Evolutionary conservation across 768 basidiomycete genomes (phyloP).

Genomic region (Lactarius akahatsu): DNA sequence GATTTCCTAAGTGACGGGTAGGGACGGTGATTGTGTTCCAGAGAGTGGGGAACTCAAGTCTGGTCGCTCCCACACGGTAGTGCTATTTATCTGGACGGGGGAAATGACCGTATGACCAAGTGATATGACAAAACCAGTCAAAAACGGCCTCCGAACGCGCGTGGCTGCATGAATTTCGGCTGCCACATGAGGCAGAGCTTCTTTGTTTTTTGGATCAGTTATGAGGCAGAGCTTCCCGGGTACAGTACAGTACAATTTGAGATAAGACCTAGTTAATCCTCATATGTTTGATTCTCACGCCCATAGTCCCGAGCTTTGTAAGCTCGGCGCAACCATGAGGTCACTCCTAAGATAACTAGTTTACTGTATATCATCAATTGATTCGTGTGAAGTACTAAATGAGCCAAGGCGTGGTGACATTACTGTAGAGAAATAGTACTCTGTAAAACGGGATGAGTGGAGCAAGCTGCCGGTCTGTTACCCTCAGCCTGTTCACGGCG

Average conservation of each 20-base stretch:
- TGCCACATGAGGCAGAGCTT: background rate
- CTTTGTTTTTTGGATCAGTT: no score
- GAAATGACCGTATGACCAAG: constrained; percentile 3
- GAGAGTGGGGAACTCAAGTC: background rate
- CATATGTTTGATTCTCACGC: no score
- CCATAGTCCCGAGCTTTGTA: no score
- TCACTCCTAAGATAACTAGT: background rate
- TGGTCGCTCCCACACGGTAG: background rate
- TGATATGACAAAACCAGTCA: constrained; percentile 9
- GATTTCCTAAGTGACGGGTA: background rate
- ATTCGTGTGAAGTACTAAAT: background rate
- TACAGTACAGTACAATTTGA: background rate
- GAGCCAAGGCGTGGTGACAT: background rate
- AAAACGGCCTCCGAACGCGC: background rate
- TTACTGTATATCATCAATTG: background rate
- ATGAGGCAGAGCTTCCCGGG: background rate
- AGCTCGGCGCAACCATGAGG: no score
- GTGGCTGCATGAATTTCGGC: background rate
- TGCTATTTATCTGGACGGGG: background rate
- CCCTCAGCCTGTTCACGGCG: constrained; percentile 12
- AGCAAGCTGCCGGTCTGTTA: constrained; percentile 17
- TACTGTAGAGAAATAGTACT: constrained; percentile 2
- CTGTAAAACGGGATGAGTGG: constrained; percentile 22
- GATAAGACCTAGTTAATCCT: background rate
- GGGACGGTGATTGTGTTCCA: background rate